Conservation (phyloP, 108 stramenopile species). For the Fistulifera solaris region DNA sequence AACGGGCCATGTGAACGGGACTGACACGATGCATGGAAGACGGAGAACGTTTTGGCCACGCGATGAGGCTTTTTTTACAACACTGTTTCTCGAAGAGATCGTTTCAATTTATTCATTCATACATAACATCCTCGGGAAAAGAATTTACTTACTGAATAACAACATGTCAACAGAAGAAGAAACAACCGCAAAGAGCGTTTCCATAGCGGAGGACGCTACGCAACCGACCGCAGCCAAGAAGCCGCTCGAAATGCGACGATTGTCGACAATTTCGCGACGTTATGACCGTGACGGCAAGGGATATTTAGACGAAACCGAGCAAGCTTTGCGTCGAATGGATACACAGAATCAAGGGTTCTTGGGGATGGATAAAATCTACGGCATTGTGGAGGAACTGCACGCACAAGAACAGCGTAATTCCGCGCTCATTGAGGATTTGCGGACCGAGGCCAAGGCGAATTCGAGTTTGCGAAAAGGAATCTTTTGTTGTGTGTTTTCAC, state of each 20-base stretch:
- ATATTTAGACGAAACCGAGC: constrained; percentile 30
- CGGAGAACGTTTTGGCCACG: too few relatives aligned
- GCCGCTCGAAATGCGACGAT: not conserved
- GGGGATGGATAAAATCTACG: constrained; percentile 32
- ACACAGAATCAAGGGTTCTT: constrained; percentile 25
- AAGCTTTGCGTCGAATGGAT: constrained; percentile 39
- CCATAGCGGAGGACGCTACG: too few relatives aligned
- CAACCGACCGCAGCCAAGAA: too few relatives aligned
- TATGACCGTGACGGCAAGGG: constrained; percentile 44
- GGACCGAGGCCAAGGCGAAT: constrained; percentile 17
- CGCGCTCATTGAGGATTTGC: constrained; percentile 16
- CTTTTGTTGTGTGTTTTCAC: constrained; percentile 20
- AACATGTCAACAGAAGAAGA: too few relatives aligned
- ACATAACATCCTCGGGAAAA: too few relatives aligned
- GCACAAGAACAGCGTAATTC: constrained; percentile 6
- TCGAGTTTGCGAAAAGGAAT: constrained; percentile 24
- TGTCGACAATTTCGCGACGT: constrained; percentile 23
- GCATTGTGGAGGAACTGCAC: constrained; percentile 20
- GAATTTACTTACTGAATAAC: too few relatives aligned
- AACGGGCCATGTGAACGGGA: too few relatives aligned
- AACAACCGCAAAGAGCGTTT: too few relatives aligned
- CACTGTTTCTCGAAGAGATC: too few relatives aligned
- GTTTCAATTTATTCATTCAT: too few relatives aligned
- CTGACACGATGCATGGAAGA: too few relatives aligned
- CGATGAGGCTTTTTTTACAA: too few relatives aligned